Evolutionary conservation across 129 eudicot genomes (phyloP).

Genomic region (Flaveria trinervia): DNA sequence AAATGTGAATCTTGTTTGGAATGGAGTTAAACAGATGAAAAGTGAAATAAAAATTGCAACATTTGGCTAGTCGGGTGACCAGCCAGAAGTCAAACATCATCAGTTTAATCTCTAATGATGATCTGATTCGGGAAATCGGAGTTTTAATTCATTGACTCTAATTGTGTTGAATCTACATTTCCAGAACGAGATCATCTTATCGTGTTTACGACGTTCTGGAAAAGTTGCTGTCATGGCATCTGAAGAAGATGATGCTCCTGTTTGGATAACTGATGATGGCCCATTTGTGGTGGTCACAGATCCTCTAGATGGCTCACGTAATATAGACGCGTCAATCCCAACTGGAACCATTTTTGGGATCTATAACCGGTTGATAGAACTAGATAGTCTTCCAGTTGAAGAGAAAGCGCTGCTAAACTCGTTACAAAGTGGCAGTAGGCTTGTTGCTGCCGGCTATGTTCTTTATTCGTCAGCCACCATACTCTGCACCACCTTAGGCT

Average conservation of each 20-base stretch:
- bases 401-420: slow-evolving; percentile 83
- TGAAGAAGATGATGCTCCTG: slow-evolving; percentile 93
- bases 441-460: slow-evolving; percentile 89
- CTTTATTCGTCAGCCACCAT: slow-evolving; percentile 98
- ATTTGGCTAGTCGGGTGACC: not conserved
- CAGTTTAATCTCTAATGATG: not conserved
- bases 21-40: not conserved
- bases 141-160: not conserved
- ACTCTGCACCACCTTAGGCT: slow-evolving; percentile 78
- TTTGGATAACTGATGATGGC: slow-evolving; percentile 83
- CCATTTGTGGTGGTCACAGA: slow-evolving; percentile 95
- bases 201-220: slow-evolving; percentile 74
- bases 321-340: slow-evolving; percentile 96
- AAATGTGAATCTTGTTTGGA: not conserved
- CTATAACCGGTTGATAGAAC: slow-evolving; percentile 71
- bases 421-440: slow-evolving; percentile 79
- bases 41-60: not conserved
- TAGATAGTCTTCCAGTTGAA: slow-evolving; percentile 67
- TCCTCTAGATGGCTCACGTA: slow-evolving; percentile 98
- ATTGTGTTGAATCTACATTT: not conserved
- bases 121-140: not conserved
- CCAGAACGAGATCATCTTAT: slow-evolving; percentile 87
- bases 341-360: slow-evolving; percentile 97
- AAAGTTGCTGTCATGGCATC: slow-evolving; percentile 99
- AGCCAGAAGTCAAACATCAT: not conserved